phyloP scores from a whole-genome alignment of 176 grass and related monocot species.

The Aegilops umbellulata region DNA sequence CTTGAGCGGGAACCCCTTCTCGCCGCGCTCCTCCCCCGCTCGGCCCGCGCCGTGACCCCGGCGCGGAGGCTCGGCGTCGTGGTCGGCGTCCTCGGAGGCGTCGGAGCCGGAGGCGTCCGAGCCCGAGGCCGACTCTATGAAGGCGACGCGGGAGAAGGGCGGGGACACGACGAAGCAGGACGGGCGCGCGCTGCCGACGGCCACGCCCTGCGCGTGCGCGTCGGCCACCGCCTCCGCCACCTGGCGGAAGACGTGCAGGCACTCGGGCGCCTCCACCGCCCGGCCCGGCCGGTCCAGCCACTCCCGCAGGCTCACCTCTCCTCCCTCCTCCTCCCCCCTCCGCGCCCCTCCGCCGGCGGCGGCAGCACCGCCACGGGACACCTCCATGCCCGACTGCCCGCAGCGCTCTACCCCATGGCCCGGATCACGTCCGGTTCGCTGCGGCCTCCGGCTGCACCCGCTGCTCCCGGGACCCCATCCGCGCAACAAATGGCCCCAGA shows the following conservation, averaged over 20 bases:
- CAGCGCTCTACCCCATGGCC: slow-evolving; percentile 50
- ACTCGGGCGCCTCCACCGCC: slow-evolving; percentile 69
- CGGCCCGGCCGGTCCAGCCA: slow-evolving; percentile 76
- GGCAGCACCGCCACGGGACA: slow-evolving; percentile 29
- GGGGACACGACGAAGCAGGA: slow-evolving; percentile 95
- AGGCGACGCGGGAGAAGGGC: slow-evolving; percentile 78
- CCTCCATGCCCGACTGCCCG: slow-evolving; percentile 34
- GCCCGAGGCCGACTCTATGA: slow-evolving; percentile 90
- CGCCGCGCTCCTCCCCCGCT: slow-evolving; percentile 24
- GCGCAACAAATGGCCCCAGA: not conserved
- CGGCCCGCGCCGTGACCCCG: not conserved
- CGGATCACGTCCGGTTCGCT: slow-evolving; percentile 31
- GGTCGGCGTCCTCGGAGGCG: slow-evolving; percentile 45
- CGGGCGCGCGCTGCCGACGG: slow-evolving; percentile 72
- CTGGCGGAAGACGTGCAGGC: slow-evolving; percentile 93
- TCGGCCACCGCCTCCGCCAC: slow-evolving; percentile 72
- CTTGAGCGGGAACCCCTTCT: slow-evolving; percentile 76
- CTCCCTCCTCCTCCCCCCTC: slow-evolving; percentile 22
- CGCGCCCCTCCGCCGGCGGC: not conserved
- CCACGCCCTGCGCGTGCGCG: slow-evolving; percentile 89
- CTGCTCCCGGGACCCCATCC: slow-evolving; percentile 31
- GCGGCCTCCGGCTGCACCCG: not conserved
- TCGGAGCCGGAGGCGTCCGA: slow-evolving; percentile 73
- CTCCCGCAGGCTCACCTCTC: slow-evolving; percentile 81
- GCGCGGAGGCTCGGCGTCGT: slow-evolving; percentile 5